phyloP scores from a whole-genome alignment of 1,284 basidiomycete species.

The Cutaneotrichosporon sp. region DNA sequence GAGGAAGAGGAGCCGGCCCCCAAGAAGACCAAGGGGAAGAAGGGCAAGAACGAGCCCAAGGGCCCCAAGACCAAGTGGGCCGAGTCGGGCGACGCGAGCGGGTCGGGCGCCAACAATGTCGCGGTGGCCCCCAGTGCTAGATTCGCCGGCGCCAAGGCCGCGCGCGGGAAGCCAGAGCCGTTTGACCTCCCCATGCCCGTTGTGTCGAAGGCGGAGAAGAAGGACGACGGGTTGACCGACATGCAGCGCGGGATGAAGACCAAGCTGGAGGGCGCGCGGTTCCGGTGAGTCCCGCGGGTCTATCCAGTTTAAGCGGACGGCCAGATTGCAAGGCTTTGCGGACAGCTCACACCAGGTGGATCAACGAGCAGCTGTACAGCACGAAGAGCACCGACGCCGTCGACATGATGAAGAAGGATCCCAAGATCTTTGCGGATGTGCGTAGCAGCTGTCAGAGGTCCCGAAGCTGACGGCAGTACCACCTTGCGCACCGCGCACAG shows the following conservation, averaged over 20 bases:
- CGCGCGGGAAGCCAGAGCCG: constrained; percentile 21
- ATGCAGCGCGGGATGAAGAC: constrained; percentile 75
- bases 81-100: constrained; percentile 2
- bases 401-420: constrained; percentile 77
- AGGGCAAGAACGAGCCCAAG: neutral
- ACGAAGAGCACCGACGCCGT: constrained; percentile 71
- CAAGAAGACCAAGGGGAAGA: constrained; percentile 12
- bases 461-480: constrained; percentile 68
- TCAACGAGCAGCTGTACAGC: constrained; percentile 87
- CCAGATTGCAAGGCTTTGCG: too few species aligned
- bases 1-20: neutral
- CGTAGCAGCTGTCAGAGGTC: neutral
- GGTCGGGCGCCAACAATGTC: constrained; percentile 7
- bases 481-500: constrained; percentile 83
- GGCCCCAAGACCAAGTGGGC: constrained; percentile 3
- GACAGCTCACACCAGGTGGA: constrained; percentile 60
- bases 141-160: constrained; percentile 8
- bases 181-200: constrained; percentile 31
- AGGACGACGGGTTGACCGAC: constrained; percentile 60
- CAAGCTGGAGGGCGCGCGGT: constrained; percentile 78
- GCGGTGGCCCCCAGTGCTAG: neutral
- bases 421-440: constrained; percentile 73
- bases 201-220: constrained; percentile 20
- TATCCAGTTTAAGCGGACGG: too few species aligned
- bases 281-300: constrained; percentile 68